Evolutionary conservation across 495 filamentous ascomycete genomes (phyloP), one percentile per base, ranked within the genome.

Genomic region (Neurospora sp.): DNA sequence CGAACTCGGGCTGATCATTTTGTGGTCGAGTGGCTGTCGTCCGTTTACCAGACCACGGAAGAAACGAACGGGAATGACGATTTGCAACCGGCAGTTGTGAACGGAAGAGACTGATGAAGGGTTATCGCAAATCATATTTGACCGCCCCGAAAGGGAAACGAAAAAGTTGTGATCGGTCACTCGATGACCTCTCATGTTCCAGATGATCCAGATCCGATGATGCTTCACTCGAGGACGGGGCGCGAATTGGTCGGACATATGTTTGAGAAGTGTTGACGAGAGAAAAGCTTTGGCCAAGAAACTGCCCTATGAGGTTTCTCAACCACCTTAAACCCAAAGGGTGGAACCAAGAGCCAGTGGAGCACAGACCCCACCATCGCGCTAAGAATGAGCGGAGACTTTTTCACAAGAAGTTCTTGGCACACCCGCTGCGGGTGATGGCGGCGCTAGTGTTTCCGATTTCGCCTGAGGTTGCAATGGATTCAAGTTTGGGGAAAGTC

Each of bases 361-460:
- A 44, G 41, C 41, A 44, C 41, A n/a, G 18, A 44, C 41, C 42
- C 70, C 70, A 54, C 41, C 7, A 10, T 7, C 39, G 39, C 38
- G 70, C 70, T 48, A 31, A 14, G 40, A 14, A 38, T 20, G 70
- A 71, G 27, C 27, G 27, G 27, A 27, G 27, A 27, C 27, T 1
- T 27, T 27, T 27, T 27, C 27, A 2, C 73, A 75, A 75, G 35
- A 62, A 71, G 73, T 37, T 31, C 20, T 27, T 27, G 48, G 48
- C 48, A 59, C 5, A 27, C 23, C 20, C 31, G 31, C 48, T 74
- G 75, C 70, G 71, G 71, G 72, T 74, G 74, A 76, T 62, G 54
- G 54, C 70, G 7, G 73, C 77, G 77, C 78, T 77, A 79, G 78
- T 75, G 77, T 80, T 79, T 80, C 76, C 75, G 77, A 79, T 78